These are phyloP conservation scores for Fusarium algeriense DNA, from an alignment of 2,329 filamentous ascomycete species.

Conservation along the genomic window DNA sequence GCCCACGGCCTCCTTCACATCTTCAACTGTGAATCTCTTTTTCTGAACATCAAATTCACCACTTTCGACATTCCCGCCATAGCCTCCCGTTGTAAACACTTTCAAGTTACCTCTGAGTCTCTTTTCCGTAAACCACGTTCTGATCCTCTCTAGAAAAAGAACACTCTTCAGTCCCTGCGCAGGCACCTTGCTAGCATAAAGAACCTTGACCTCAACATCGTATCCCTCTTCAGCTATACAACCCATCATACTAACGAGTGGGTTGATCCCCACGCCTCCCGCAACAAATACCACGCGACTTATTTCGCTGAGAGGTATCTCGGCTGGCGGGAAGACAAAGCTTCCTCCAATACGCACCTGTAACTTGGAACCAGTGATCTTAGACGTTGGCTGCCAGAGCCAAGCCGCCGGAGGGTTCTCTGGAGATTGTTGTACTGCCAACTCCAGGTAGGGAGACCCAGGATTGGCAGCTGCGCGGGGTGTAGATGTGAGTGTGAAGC, in stretches of 20 bases:
- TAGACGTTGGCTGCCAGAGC: constrained; percentile 72
- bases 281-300: constrained; percentile 78
- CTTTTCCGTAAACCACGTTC: constrained; percentile 53
- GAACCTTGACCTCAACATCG: constrained; percentile 63
- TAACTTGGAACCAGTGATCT: constrained; percentile 71
- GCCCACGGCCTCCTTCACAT: constrained; percentile 57
- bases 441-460: constrained; percentile 71
- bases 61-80: not conserved
- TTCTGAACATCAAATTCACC: constrained; percentile 40
- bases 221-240: constrained; percentile 61
- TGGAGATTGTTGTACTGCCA: constrained; percentile 80
- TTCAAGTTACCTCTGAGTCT: constrained; percentile 53
- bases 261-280: constrained; percentile 86
- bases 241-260: constrained; percentile 79
- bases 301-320: constrained; percentile 57
- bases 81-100: constrained; percentile 61
- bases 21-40: constrained; percentile 58
- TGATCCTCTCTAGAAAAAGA: constrained; percentile 65
- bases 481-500: constrained; percentile 88
- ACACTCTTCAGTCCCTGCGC: constrained; percentile 52
- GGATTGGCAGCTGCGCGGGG: constrained; percentile 66
- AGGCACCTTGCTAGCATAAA: constrained; percentile 69
- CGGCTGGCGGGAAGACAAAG: constrained; percentile 80
- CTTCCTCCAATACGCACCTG: constrained; percentile 81
- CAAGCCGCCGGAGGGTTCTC: constrained; percentile 80